Percentiles rank a stretch among this genome's conserved stretches.
Conservation (phyloP, 768 basidiomycete genomes). For the Mycena crocata region DNA sequence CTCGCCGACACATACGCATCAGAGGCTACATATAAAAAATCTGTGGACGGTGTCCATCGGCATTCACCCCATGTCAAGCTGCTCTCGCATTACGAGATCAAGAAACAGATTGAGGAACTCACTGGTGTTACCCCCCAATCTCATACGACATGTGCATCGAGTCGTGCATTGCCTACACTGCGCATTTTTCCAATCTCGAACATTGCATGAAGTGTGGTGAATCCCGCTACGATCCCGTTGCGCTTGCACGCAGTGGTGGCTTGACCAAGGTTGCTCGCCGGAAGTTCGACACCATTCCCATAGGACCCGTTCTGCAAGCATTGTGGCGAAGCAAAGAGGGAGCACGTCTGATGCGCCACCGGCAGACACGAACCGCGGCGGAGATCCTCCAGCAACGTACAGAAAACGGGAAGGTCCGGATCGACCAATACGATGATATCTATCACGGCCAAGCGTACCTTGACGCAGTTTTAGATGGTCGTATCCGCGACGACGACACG, state of each 20-base stretch:
- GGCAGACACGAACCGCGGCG: conserved; percentile 12
- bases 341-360: conserved; percentile 39
- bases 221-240: conserved; percentile 38
- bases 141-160: conserved; percentile 53
- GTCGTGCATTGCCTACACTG: conserved; percentile 52
- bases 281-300: conserved; percentile 50
- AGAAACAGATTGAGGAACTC: conserved; percentile 30
- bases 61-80: conserved; percentile 32
- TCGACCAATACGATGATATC: conserved; percentile 40
- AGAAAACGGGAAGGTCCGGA: conserved; percentile 7
- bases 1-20: conserved; percentile 42
- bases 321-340: conserved; percentile 34
- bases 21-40: conserved; percentile 37
- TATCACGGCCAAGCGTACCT: conserved; percentile 43
- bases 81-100: conserved; percentile 25
- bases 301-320: conserved; percentile 53
- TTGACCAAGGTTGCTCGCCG: conserved; percentile 34
- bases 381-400: conserved; percentile 21
- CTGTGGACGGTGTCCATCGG: conserved; percentile 32
- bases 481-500: conserved; percentile 45
- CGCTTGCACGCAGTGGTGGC: background rate
- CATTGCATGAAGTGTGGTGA: conserved; percentile 42
- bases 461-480: conserved; percentile 24
- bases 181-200: conserved; percentile 42
- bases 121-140: conserved; percentile 47